These are phyloP conservation scores for Agastache rugosa DNA, from an alignment of 257 asterid species.

Conservation along the genomic window DNA sequence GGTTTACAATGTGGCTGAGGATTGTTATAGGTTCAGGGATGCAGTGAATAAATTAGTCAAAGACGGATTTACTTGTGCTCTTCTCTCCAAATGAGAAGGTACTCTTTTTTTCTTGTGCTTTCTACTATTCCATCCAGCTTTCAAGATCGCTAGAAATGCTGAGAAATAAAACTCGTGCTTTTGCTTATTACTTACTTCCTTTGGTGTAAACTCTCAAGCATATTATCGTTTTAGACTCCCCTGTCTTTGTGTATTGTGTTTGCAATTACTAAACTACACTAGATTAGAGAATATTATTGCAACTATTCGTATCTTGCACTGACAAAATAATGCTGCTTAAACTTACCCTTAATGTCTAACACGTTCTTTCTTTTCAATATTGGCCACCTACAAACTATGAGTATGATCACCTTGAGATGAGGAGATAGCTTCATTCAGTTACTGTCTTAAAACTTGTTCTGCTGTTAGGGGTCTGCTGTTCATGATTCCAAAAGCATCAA, in stretches of 20 bases:
- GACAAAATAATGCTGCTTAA: background rate
- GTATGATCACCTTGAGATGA: background rate
- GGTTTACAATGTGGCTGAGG: slow-evolving; percentile 74
- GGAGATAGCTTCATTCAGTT: background rate
- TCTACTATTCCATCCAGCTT: slow-evolving; percentile 23
- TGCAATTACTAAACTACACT: background rate
- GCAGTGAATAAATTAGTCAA: slow-evolving; percentile 67
- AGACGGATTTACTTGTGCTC: slow-evolving; percentile 58
- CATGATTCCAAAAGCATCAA: background rate
- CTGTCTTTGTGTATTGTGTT: slow-evolving; percentile 10
- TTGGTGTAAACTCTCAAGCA: background rate
- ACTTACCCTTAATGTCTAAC: background rate
- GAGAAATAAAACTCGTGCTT: background rate
- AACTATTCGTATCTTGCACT: slow-evolving; percentile 13
- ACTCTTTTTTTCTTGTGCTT: background rate
- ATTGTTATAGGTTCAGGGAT: slow-evolving; percentile 73
- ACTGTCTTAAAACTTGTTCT: background rate
- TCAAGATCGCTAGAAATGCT: slow-evolving; percentile 12
- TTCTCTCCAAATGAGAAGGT: slow-evolving; percentile 51
- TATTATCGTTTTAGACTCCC: background rate
- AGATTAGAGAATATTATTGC: background rate
- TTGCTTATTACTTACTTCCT: background rate
- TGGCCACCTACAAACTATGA: background rate
- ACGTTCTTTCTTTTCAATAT: background rate
- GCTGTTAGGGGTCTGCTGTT: background rate